phyloP scores from a whole-genome alignment of 768 basidiomycete genomes.

The Rhizopogon sp. region DNA sequence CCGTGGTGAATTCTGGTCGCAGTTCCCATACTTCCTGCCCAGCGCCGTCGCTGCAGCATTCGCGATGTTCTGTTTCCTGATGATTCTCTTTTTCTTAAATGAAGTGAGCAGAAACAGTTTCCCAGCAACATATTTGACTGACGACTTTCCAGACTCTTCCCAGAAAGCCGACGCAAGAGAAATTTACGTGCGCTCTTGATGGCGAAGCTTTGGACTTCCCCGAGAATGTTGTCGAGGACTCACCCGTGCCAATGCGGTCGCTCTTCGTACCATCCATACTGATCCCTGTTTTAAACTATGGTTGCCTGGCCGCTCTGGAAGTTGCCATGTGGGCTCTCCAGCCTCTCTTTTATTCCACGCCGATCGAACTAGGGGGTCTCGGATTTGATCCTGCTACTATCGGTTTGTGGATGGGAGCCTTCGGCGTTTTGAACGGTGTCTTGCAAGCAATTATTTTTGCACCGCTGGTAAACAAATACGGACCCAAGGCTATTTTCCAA shows the following conservation, averaged over 20 bases:
- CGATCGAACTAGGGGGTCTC: constrained; percentile 31
- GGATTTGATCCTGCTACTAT: constrained; percentile 31
- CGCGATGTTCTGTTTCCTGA: constrained; percentile 16
- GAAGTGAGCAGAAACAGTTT: constrained; percentile 16
- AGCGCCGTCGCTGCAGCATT: constrained; percentile 30
- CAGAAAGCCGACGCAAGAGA: constrained; percentile 13
- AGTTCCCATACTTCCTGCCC: constrained; percentile 46
- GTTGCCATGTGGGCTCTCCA: constrained; percentile 29
- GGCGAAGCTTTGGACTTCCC: neutral
- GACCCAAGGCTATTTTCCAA: constrained; percentile 26
- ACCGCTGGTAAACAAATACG: constrained; percentile 22
- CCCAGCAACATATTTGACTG: neutral
- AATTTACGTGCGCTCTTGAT: neutral
- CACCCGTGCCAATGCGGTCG: constrained; percentile 19
- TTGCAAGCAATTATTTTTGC: constrained; percentile 30
- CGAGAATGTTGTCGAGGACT: neutral
- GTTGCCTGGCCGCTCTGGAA: constrained; percentile 30
- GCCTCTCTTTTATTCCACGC: constrained; percentile 35
- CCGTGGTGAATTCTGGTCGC: constrained; percentile 42
- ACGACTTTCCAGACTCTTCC: neutral
- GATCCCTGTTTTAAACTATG: constrained; percentile 34
- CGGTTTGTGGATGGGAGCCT: constrained; percentile 30
- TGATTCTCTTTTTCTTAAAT: constrained; percentile 20
- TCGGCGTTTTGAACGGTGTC: constrained; percentile 27
- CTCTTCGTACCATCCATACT: constrained; percentile 24